phyloP scores from a whole-genome alignment of 2,329 filamentous ascomycete species.

The Hypoxylon sp. region DNA sequence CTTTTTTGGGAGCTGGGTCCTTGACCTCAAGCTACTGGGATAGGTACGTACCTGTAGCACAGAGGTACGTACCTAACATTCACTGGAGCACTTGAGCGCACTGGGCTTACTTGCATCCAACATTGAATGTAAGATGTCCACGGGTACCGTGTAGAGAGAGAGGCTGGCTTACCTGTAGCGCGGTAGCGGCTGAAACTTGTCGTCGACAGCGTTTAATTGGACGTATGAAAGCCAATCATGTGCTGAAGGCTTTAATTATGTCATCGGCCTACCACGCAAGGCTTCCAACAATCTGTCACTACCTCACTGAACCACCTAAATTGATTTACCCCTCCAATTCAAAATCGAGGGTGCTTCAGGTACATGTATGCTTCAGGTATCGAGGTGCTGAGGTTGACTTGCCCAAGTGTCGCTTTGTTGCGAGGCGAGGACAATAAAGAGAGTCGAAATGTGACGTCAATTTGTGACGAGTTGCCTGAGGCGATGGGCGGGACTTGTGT shows the following conservation, averaged over 20 bases:
- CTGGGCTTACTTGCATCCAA: not conserved
- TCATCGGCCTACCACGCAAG: constrained; percentile 40
- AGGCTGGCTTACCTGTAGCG: constrained; percentile 13
- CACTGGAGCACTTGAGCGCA: not conserved
- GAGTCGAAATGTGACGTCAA: constrained; percentile 18
- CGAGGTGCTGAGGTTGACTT: constrained; percentile 27
- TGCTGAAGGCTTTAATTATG: constrained; percentile 34
- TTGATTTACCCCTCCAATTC: constrained; percentile 41
- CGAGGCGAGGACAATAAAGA: constrained; percentile 8
- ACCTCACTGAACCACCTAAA: constrained; percentile 21
- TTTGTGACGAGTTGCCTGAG: not conserved
- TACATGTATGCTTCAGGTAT: constrained; percentile 32
- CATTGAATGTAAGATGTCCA: too few relatives aligned
- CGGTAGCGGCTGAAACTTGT: constrained; percentile 43
- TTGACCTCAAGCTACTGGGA: constrained; percentile 19
- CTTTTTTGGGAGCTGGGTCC: constrained; percentile 30
- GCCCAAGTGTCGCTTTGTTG: constrained; percentile 25
- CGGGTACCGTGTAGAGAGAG: not conserved
- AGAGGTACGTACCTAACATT: constrained; percentile 13
- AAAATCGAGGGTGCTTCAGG: constrained; percentile 21
- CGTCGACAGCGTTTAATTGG: constrained; percentile 25
- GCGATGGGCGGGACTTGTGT: not conserved
- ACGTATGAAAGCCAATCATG: constrained; percentile 32
- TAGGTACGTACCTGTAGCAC: constrained; percentile 15
- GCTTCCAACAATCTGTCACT: constrained; percentile 17